Base-by-base conservation (phyloP, 345 rosid genomes). In the Acer yangbiense region DNA sequence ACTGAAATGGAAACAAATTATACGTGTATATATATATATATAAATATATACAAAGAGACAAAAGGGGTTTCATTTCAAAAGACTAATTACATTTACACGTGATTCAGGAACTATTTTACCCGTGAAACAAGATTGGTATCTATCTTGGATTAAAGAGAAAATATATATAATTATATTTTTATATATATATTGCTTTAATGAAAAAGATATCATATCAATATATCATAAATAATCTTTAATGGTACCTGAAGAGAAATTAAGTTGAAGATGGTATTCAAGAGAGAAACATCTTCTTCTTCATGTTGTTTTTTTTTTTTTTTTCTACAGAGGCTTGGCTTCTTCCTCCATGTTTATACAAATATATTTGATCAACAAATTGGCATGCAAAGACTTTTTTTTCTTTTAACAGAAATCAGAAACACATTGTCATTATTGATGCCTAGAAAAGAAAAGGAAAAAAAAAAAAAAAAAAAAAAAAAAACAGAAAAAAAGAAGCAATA, bases 111-210 rank as follows among this genome's bases (percentile, higher is more conserved):
- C 69, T 75, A 68, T 79, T 77, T 74, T 46, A 25, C 86, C 87
- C 77, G 72, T 84, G 86, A 80, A 75, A 46, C 75, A 86, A 81
- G 91, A 68, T 72, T 72, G 82, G 86, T 75, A 84, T 86, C 84
- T 80, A 41, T 39, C 63, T 17, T 16, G 44, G 67, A 66, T 44
- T 25, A 76, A 48, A 32, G 55, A 27, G 62, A 75, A 78, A 25
- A 18, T 64, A 17, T 3, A 9, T 13, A 50, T 46, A 13, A 57
- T 17, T 3, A 27, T 10, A 68, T 43, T n/a, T 52, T n/a, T 52
- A 12, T 3, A 27, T 10, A 68, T 43, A 41, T 52, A 27, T 52
- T 35, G 55, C 23, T 70, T 20, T 20, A 52, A 61, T 52, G 29
- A 60, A 61, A 67, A 61, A 32, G 27, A 6, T 9, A 50, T 3